These are phyloP conservation scores for Penstemon eatonii DNA, from an alignment of 257 asterid genomes.

Conservation along the genomic window DNA sequence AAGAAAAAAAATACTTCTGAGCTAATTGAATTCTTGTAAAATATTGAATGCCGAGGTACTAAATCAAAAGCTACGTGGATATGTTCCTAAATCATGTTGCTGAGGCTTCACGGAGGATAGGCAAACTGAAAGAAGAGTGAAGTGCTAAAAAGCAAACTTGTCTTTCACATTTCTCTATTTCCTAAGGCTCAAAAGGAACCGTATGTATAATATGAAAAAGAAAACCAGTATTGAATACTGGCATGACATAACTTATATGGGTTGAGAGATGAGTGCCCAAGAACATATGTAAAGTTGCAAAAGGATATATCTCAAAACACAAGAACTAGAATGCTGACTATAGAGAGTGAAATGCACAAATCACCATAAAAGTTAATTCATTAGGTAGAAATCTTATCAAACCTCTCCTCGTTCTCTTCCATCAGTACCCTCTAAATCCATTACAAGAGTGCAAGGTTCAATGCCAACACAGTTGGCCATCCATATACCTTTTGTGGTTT, in stretches of 20 bases:
- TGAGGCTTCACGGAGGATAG: slow-evolving; percentile 9
- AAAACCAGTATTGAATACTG: slow-evolving; percentile 11
- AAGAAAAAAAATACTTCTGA: neutral
- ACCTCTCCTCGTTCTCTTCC: slow-evolving; percentile 99
- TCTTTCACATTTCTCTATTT: slow-evolving; percentile 2
- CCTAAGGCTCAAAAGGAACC: neutral
- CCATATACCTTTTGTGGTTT: slow-evolving; percentile 80
- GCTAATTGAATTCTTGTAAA: slow-evolving; percentile 11
- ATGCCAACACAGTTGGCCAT: slow-evolving; percentile 76
- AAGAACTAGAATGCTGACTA: slow-evolving; percentile 10
- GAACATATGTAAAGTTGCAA: slow-evolving; percentile 19
- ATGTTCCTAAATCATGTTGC: slow-evolving; percentile 22
- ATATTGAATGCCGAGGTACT: slow-evolving; percentile 13
- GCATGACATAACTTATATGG: slow-evolving; percentile 12
- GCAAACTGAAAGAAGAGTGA: slow-evolving; percentile 13
- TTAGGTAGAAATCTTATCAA: slow-evolving; percentile 19
- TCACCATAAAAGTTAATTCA: slow-evolving; percentile 5
- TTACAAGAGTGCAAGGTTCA: slow-evolving; percentile 77
- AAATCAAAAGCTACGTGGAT: slow-evolving; percentile 15
- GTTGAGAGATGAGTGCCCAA: slow-evolving; percentile 14
- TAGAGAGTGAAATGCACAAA: slow-evolving; percentile 12
- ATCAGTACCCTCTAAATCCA: slow-evolving; percentile 99
- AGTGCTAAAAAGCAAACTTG: neutral
- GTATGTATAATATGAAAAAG: neutral
- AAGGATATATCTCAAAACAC: slow-evolving; percentile 2